Base-by-base conservation (phyloP, 805 yeast genomes). In the Clavispora asparagi region DNA sequence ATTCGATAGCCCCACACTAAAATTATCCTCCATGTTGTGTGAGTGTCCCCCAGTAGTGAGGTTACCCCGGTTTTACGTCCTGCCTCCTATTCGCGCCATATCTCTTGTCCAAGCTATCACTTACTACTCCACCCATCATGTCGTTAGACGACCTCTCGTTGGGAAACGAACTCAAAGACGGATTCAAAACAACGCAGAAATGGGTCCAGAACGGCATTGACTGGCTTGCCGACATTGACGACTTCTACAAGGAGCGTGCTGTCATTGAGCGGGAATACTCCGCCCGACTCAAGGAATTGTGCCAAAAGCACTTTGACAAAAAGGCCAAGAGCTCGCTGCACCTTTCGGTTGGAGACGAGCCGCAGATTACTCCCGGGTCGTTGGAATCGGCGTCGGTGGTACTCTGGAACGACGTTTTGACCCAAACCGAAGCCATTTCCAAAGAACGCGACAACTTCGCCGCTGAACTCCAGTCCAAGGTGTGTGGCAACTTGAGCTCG, bases 361-460 rank as follows among this genome's bases (percentile, higher is more conserved):
- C 99, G 0, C 77, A 82, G 37, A 78, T 87, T 38, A 94, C 99
- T 0, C 98, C 99, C 0, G 99, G 99, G 0, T 89, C 97, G 0
- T 71, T 92, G 42, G 98, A 94, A 61, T 77, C 87, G 52, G 96
- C 97, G 0, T 74, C 87, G 13, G 68, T 91, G 51, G 95, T 87
- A 11, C 79, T 95, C 1, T 92, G 99, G 99, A 88, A 79, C 39
- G 95, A 89, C 52, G 78, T 91, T 7, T 74, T 92, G 48, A 76
- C 85, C 3, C 94, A 88, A 59, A 87, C 96, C 1, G 97, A 91
- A 64, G 69, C 76, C 23, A 78, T 87, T 33, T 84, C 96, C 32
- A 78, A 74, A 44, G 95, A 87, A 55, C 82, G 81, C 54, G 61
- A 63, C 25, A 66, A 74, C 42, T 74, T 91, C 41, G 76, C 86